phyloP scores from a whole-genome alignment of 1,139 yeast species.

The Wickerhamomyces sp. region DNA sequence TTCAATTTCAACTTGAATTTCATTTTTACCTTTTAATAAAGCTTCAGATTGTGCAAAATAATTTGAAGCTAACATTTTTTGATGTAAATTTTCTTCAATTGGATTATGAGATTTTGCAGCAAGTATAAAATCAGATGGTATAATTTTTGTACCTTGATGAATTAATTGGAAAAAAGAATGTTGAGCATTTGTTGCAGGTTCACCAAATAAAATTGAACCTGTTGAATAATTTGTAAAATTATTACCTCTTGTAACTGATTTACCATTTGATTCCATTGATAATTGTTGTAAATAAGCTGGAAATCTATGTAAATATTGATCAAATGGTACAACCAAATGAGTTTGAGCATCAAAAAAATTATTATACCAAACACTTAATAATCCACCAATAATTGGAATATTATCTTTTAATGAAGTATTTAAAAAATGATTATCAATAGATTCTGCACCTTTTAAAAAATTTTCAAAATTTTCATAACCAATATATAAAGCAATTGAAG shows the following conservation, averaged over 20 bases:
- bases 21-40: slow-evolving; percentile 91
- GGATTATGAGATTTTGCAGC: slow-evolving; percentile 99
- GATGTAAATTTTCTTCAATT: slow-evolving; percentile 88
- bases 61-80: slow-evolving; percentile 96
- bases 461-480: slow-evolving; percentile 91
- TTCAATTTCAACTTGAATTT: slow-evolving; percentile 78
- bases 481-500: slow-evolving; percentile 89
- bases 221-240: slow-evolving; percentile 91
- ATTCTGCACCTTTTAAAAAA: slow-evolving; percentile 96
- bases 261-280: slow-evolving; percentile 99
- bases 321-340: slow-evolving; percentile 96
- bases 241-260: slow-evolving; percentile 90
- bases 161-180: slow-evolving; percentile 99
- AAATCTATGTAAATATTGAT: slow-evolving; percentile 97
- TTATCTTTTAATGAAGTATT: slow-evolving; percentile 82
- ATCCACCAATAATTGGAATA: slow-evolving; percentile 90
- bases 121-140: slow-evolving; percentile 92
- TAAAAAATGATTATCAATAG: slow-evolving; percentile 86
- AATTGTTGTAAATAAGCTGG: slow-evolving; percentile 98
- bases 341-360: slow-evolving; percentile 98
- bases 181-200: slow-evolving; percentile 98
- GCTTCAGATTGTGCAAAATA: slow-evolving; percentile 99
- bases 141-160: slow-evolving; percentile 97
- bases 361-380: slow-evolving; percentile 95
- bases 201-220: slow-evolving; percentile 93